Percentiles rank a stretch among this genome's conserved stretches.
Evolutionary conservation across 2,329 filamentous ascomycete genomes (phyloP).

Genomic region (Truncatella angustata): DNA sequence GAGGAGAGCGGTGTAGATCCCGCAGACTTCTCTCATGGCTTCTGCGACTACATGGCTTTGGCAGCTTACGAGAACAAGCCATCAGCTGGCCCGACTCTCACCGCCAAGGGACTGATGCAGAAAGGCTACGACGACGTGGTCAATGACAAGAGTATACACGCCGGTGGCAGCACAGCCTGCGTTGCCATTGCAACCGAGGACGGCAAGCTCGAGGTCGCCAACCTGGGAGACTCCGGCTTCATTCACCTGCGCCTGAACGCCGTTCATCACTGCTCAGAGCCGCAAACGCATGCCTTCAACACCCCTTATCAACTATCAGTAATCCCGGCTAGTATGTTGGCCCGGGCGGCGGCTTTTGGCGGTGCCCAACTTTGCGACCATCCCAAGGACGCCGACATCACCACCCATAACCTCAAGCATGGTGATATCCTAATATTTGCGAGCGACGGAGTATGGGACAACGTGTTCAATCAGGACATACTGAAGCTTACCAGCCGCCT

Average conservation of each 20-base stretch:
- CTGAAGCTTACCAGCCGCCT: conserved; percentile 73
- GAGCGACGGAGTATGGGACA: conserved; percentile 95
- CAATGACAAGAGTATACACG: conserved; percentile 68
- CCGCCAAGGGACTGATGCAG: conserved; percentile 73
- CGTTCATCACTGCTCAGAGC: conserved; percentile 77
- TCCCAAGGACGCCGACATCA: conserved; percentile 79
- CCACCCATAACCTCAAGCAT: conserved; percentile 74
- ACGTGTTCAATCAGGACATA: conserved; percentile 87
- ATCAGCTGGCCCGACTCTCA: conserved; percentile 37
- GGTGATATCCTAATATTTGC: conserved; percentile 93
- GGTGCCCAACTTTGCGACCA: conserved; percentile 78
- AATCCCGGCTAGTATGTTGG: conserved; percentile 75
- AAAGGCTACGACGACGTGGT: conserved; percentile 81
- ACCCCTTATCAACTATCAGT: conserved; percentile 93
- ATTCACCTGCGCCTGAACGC: conserved; percentile 82
- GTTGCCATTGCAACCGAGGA: conserved; percentile 74
- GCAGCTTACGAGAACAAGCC: conserved; percentile 60
- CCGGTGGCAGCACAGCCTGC: conserved; percentile 89
- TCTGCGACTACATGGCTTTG: conserved; percentile 90
- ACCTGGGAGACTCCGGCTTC: conserved; percentile 93
- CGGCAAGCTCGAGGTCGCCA: conserved; percentile 82
- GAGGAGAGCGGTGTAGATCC: conserved; percentile 89
- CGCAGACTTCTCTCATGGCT: conserved; percentile 88
- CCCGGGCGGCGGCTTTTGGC: conserved; percentile 80
- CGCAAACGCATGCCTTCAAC: conserved; percentile 96